Evolutionary conservation across 306 rosid species (phyloP).

Genomic region (Castanea mollissima): DNA sequence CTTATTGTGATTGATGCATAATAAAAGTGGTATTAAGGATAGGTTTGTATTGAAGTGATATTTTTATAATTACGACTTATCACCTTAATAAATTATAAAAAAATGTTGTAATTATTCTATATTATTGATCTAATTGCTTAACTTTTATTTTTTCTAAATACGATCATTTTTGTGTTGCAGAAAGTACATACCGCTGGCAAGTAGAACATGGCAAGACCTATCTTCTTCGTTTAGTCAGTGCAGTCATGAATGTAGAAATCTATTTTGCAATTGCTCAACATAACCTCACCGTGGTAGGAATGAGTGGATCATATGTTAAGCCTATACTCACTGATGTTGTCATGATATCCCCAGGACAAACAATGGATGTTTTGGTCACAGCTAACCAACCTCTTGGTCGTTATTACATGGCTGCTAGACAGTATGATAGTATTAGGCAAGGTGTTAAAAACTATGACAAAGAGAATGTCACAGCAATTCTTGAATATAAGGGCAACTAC

Average conservation of each 20-base stretch:
- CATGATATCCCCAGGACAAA: slow-evolving; percentile 44
- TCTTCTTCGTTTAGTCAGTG: slow-evolving; percentile 27
- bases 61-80: too few species aligned
- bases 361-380: slow-evolving; percentile 40
- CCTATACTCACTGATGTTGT: slow-evolving; percentile 26
- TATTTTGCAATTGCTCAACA: slow-evolving; percentile 38
- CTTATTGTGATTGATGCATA: too few species aligned
- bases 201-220: slow-evolving; percentile 37
- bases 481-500: slow-evolving; percentile 23
- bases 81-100: too few species aligned
- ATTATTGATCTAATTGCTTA: too few species aligned
- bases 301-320: slow-evolving; percentile 34
- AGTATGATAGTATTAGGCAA: too few species aligned
- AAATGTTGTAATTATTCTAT: too few species aligned
- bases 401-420: slow-evolving; percentile 31
- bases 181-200: slow-evolving; percentile 22
- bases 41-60: too few species aligned
- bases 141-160: too few species aligned
- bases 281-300: slow-evolving; percentile 29
- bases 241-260: slow-evolving; percentile 34
- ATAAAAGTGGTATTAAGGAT: too few species aligned
- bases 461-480: slow-evolving; percentile 23
- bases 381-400: slow-evolving; percentile 20
- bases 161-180: slow-evolving; percentile 9
- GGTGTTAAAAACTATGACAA: background rate